phyloP scores from a whole-genome alignment of 352 stramenopile species.

The Phytophthora meadii region DNA sequence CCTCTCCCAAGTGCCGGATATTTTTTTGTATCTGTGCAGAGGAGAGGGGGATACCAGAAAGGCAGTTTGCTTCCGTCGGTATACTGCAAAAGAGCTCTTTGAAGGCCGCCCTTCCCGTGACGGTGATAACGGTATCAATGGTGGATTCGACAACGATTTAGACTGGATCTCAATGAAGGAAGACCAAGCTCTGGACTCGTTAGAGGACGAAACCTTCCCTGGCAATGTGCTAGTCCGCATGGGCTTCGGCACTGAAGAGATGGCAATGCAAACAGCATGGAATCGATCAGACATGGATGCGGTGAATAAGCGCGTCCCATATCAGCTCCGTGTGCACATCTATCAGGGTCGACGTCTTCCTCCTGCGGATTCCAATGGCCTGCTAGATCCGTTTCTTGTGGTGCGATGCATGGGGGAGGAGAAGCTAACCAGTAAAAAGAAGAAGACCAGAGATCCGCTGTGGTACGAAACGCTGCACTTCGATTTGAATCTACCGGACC shows the following conservation, averaged over 20 bases:
- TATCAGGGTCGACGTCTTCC: slow-evolving; percentile 85
- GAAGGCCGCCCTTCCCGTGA: slow-evolving; percentile 30
- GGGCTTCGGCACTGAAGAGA: slow-evolving; percentile 79
- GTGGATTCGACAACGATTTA: slow-evolving; percentile 61
- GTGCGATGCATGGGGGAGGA: slow-evolving; percentile 82
- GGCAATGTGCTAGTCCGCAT: slow-evolving; percentile 84
- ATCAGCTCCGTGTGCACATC: slow-evolving; percentile 85
- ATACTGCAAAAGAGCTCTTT: slow-evolving; percentile 80
- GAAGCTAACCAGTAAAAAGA: slow-evolving; percentile 76
- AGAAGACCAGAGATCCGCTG: slow-evolving; percentile 82
- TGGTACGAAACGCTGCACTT: slow-evolving; percentile 92
- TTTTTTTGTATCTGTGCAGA: slow-evolving; percentile 89
- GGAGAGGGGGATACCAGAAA: slow-evolving; percentile 67
- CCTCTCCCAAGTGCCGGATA: slow-evolving; percentile 81
- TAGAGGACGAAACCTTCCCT: slow-evolving; percentile 82
- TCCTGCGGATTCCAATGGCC: slow-evolving; percentile 82
- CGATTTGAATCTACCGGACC: slow-evolving; percentile 81
- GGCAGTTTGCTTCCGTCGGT: slow-evolving; percentile 83
- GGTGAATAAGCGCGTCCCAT: slow-evolving; percentile 82
- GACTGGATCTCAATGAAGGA: slow-evolving; percentile 86
- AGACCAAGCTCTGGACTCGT: slow-evolving; percentile 79
- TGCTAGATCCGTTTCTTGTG: slow-evolving; percentile 86
- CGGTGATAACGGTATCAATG: slow-evolving; percentile 7
- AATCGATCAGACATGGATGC: slow-evolving; percentile 57
- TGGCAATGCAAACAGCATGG: slow-evolving; percentile 65